Evolutionary conservation across 2,329 filamentous ascomycete genomes (phyloP).

Genomic region (Hypoxylon sp.): DNA sequence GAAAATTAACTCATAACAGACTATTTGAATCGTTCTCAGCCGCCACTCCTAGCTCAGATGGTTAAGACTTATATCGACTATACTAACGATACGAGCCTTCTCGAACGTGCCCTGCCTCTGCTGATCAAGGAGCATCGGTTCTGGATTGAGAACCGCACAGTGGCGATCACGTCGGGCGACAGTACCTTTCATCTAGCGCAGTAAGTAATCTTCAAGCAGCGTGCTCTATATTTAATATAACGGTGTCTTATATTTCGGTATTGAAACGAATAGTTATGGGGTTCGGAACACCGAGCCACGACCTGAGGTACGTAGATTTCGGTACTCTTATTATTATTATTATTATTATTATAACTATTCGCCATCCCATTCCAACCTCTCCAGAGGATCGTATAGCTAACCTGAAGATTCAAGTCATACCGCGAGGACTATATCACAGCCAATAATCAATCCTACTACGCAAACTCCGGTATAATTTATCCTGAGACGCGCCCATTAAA

Average conservation of each 20-base stretch:
- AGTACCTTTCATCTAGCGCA: slow-evolving; percentile 70
- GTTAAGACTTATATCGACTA: slow-evolving; percentile 74
- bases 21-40: slow-evolving; percentile 78
- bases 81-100: slow-evolving; percentile 73
- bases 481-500: slow-evolving; percentile 66
- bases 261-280: slow-evolving; percentile 61
- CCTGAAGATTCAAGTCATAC: slow-evolving; percentile 61
- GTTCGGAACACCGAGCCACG: slow-evolving; percentile 76
- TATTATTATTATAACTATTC: not conserved
- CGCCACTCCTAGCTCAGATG: slow-evolving; percentile 76
- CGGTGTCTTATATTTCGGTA: not conserved
- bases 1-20: slow-evolving; percentile 52
- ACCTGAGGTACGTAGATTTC: slow-evolving; percentile 62
- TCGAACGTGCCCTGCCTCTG: slow-evolving; percentile 73
- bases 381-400: slow-evolving; percentile 8
- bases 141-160: slow-evolving; percentile 72
- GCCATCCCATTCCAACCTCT: not conserved
- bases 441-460: slow-evolving; percentile 75
- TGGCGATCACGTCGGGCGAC: slow-evolving; percentile 63
- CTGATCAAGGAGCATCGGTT: slow-evolving; percentile 75
- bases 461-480: slow-evolving; percentile 70
- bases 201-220: slow-evolving; percentile 55
- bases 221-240: not conserved
- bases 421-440: slow-evolving; percentile 75
- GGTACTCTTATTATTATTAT: not conserved